These are phyloP conservation scores for Massariosphaeria phaeospora DNA, from an alignment of 495 filamentous ascomycete genomes.

Conservation along the genomic window DNA sequence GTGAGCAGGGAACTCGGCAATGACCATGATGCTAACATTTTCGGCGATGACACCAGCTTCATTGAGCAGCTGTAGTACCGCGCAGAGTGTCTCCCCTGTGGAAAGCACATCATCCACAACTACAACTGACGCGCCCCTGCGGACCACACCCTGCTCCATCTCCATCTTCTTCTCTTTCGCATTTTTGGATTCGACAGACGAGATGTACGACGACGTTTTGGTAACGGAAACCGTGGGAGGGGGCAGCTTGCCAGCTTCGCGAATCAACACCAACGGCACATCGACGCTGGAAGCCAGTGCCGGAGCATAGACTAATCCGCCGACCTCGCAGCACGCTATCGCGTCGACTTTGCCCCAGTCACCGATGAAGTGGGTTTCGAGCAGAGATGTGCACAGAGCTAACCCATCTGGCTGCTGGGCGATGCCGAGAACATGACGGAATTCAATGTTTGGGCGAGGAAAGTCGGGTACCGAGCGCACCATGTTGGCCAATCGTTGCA, in stretches of 20 bases:
- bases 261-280: conserved; percentile 52
- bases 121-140: conserved; percentile 47
- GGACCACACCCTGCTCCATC: conserved; percentile 48
- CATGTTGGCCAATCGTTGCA: conserved; percentile 51
- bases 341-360: conserved; percentile 48
- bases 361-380: conserved; percentile 47
- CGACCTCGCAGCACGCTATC: conserved; percentile 53
- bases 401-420: conserved; percentile 52
- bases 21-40: conserved; percentile 51
- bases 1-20: conserved; percentile 60
- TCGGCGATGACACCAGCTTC: conserved; percentile 45
- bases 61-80: conserved; percentile 50
- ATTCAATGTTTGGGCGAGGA: conserved; percentile 47
- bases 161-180: conserved; percentile 47
- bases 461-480: conserved; percentile 50
- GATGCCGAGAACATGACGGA: conserved; percentile 59
- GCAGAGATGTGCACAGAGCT: conserved; percentile 50
- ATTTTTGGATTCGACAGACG: conserved; percentile 42
- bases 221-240: conserved; percentile 51
- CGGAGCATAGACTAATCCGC: conserved; percentile 57
- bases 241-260: conserved; percentile 57
- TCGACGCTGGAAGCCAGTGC: conserved; percentile 47
- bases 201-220: conserved; percentile 55
- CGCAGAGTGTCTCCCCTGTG: conserved; percentile 56
- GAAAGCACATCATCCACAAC: conserved; percentile 63